These are phyloP conservation scores for Amesomyces nigricolor DNA, from an alignment of 2,329 filamentous ascomycete species.

Conservation along the genomic window DNA sequence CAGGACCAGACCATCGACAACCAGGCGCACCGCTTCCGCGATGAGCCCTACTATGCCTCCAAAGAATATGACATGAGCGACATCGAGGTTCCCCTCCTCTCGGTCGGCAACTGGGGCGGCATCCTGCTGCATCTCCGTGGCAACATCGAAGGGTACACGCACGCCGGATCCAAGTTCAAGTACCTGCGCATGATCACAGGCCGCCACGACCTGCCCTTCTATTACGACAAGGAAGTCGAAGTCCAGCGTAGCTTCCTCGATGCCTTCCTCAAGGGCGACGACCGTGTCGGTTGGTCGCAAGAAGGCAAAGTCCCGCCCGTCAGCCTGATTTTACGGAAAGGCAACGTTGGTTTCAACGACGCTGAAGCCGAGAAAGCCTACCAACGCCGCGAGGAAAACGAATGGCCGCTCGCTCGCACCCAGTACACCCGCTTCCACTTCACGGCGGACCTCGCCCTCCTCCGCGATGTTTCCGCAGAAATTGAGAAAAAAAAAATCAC, in stretches of 20 bases:
- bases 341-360: slow-evolving; percentile 62
- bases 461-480: slow-evolving; percentile 7
- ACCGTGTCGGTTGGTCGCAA: slow-evolving; percentile 54
- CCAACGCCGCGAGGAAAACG: slow-evolving; percentile 48
- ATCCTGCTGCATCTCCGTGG: slow-evolving; percentile 64
- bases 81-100: slow-evolving; percentile 61
- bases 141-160: slow-evolving; percentile 59
- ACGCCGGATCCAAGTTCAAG: slow-evolving; percentile 61
- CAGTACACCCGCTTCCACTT: slow-evolving; percentile 58
- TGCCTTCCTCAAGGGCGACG: slow-evolving; percentile 64
- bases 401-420: slow-evolving; percentile 64
- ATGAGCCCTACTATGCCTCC: slow-evolving; percentile 58
- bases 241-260: slow-evolving; percentile 63
- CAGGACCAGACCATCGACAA: slow-evolving; percentile 44
- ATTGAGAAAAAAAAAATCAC: slow-evolving; percentile 24
- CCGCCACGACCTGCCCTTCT: slow-evolving; percentile 67
- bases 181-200: slow-evolving; percentile 66
- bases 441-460: slow-evolving; percentile 41
- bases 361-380: slow-evolving; percentile 54
- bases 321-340: slow-evolving; percentile 56
- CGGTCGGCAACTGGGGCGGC: slow-evolving; percentile 66
- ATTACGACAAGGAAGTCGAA: slow-evolving; percentile 63
- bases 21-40: slow-evolving; percentile 49
- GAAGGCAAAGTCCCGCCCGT: slow-evolving; percentile 56
- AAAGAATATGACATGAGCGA: slow-evolving; percentile 61